Evolutionary conservation across 768 basidiomycete species (phyloP), one percentile per base, ranked within the genome.

Genomic region (Boletus fagicola): DNA sequence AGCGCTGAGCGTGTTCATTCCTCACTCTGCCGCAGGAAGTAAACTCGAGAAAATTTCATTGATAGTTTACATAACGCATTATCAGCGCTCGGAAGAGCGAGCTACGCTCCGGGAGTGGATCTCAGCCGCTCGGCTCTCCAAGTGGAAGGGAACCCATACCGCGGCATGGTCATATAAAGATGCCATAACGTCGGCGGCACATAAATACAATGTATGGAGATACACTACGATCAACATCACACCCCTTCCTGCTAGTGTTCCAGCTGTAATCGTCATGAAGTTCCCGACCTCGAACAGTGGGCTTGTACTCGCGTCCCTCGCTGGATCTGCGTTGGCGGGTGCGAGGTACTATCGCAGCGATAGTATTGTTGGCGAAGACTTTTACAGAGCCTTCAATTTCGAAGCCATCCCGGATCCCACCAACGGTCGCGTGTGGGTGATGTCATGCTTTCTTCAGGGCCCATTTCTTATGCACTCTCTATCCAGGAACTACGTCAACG

Each of bases 341-440:
- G 54, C 56, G 9, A 59, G 44, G 11, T 76, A 76, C 54, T 47
- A 28, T 15, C 60, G 72, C 39, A 59, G 56, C 3, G 70, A 76
- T 30, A 51, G 33, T 1, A 64, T 74, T 36, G 55, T 67, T 30
- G 75, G 76, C 12, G 46, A 67, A 5, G 53, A 40, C 26, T 76
- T 77, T 59, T 66, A 73, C 36, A 42, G 33, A 39, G 58, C 63
- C 26, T 76, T 76, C 63, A 62, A 42, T 51, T 75, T 69, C 39
- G 65, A 76, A 36, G 68, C 67, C 22, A 69, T 74, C 47, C 31
- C 68, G 2, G 76, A 76, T 53, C 75, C 76, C 5, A 76, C 76
- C 22, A 5, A 63, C 13, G 75, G 75, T 16, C 62, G 73, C 24
- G 75, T 76, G 72, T 73, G 60, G n/a, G 72, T 68, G 18, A 22